Evolutionary conservation across 352 stramenopile species (phyloP).

Genomic region (Globisporangium ultimum): DNA sequence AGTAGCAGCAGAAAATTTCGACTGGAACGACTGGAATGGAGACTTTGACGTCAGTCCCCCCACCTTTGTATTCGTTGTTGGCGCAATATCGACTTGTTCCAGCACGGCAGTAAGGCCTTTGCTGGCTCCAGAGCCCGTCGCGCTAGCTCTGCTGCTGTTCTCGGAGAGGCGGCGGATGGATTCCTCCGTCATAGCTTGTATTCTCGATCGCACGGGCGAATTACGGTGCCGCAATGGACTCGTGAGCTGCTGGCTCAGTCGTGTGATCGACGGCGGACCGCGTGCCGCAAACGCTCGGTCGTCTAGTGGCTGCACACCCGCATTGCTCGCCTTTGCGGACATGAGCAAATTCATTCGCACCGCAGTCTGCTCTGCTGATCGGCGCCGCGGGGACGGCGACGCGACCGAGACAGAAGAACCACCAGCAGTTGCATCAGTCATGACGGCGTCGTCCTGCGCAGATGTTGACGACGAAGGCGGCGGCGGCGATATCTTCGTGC

Average conservation of each 20-base stretch:
- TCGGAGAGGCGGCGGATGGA: constrained; percentile 16
- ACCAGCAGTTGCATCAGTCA: neutral
- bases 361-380: neutral
- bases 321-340: constrained; percentile 8
- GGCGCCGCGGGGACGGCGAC: constrained; percentile 12
- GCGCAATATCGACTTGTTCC: constrained; percentile 43
- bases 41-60: constrained; percentile 45
- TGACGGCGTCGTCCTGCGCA: neutral
- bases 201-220: constrained; percentile 13
- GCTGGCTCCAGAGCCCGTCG: neutral
- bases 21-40: constrained; percentile 79
- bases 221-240: constrained; percentile 21
- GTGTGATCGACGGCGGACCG: constrained; percentile 14
- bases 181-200: constrained; percentile 18
- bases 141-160: neutral
- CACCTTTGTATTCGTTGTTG: constrained; percentile 10
- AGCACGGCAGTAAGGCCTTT: constrained; percentile 20
- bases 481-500: constrained; percentile 9
- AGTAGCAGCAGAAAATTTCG: constrained; percentile 35
- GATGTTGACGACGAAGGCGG: neutral
- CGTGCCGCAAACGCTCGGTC: constrained; percentile 13
- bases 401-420: neutral
- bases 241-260: constrained; percentile 17
- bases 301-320: constrained; percentile 15
- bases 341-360: constrained; percentile 7